Evolutionary conservation across 2,329 filamentous ascomycete genomes (phyloP).

Genomic region (Incumbomyces lentus): DNA sequence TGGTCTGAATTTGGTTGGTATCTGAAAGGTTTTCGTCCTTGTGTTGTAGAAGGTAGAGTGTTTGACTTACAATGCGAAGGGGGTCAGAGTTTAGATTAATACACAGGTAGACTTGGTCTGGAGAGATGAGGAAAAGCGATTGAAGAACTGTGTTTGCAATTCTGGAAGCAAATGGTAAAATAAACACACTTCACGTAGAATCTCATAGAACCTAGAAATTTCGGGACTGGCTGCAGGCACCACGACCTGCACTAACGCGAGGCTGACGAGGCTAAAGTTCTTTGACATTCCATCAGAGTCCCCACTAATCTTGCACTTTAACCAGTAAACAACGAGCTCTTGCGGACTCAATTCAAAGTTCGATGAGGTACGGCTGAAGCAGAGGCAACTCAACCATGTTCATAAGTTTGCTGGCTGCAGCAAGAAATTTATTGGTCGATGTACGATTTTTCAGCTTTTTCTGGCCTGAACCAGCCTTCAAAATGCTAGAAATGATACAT

Average conservation of each 20-base stretch:
- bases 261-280: neutral
- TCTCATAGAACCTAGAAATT: neutral
- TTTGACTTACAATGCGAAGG: neutral
- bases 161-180: neutral
- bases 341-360: too few relatives aligned
- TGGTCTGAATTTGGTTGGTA: neutral
- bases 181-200: neutral
- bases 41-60: neutral
- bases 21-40: neutral
- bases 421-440: too few relatives aligned
- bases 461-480: too few relatives aligned
- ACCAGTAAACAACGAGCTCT: too few relatives aligned
- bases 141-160: neutral
- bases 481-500: too few relatives aligned
- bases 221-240: neutral
- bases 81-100: neutral
- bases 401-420: too few relatives aligned
- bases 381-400: too few relatives aligned
- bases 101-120: neutral
- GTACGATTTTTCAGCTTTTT: too few relatives aligned
- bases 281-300: neutral
- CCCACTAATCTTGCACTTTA: neutral
- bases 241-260: too few relatives aligned
- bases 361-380: too few relatives aligned
- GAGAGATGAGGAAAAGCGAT: neutral